Conservation (phyloP, 495 filamentous ascomycete genomes). For the Corynascus novoguineensis region DNA sequence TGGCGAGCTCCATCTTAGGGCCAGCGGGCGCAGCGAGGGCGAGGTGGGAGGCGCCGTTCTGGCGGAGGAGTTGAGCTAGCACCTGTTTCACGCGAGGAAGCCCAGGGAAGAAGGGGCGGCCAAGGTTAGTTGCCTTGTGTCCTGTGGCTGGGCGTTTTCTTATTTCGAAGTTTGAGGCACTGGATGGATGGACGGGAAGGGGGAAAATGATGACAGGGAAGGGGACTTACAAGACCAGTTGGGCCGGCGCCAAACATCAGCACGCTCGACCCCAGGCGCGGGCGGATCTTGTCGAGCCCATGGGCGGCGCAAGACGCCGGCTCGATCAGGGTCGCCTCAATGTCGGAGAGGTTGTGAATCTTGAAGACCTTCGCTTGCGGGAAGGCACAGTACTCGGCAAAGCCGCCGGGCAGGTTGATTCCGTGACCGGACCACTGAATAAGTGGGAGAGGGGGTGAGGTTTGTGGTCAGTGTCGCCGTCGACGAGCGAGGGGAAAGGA, state of each 20-base stretch:
- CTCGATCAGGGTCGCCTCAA: slow-evolving; percentile 69
- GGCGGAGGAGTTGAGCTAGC: slow-evolving; percentile 57
- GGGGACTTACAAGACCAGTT: slow-evolving; percentile 23
- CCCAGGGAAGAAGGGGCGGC: too few relatives aligned
- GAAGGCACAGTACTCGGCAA: slow-evolving; percentile 59
- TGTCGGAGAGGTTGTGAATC: slow-evolving; percentile 62
- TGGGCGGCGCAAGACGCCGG: slow-evolving; percentile 67
- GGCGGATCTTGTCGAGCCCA: slow-evolving; percentile 66
- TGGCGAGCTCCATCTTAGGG: slow-evolving; percentile 65
- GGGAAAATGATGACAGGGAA: not conserved
- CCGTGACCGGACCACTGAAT: slow-evolving; percentile 58
- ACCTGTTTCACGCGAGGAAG: too few relatives aligned
- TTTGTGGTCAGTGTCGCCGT: not conserved
- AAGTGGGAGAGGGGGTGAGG: not conserved
- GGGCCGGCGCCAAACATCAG: slow-evolving; percentile 65
- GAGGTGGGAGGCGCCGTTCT: slow-evolving; percentile 60
- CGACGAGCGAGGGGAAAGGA: not conserved
- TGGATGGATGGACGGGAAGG: too few relatives aligned
- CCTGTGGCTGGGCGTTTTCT: too few relatives aligned
- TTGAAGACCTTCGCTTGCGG: slow-evolving; percentile 61
- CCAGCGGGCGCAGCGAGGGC: slow-evolving; percentile 62
- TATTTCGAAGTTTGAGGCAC: too few relatives aligned
- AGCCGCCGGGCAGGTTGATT: slow-evolving; percentile 59
- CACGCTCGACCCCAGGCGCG: slow-evolving; percentile 61
- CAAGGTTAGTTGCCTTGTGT: too few relatives aligned